phyloP scores from a whole-genome alignment of 1,284 basidiomycete species.

The Inonotus obliquus region DNA sequence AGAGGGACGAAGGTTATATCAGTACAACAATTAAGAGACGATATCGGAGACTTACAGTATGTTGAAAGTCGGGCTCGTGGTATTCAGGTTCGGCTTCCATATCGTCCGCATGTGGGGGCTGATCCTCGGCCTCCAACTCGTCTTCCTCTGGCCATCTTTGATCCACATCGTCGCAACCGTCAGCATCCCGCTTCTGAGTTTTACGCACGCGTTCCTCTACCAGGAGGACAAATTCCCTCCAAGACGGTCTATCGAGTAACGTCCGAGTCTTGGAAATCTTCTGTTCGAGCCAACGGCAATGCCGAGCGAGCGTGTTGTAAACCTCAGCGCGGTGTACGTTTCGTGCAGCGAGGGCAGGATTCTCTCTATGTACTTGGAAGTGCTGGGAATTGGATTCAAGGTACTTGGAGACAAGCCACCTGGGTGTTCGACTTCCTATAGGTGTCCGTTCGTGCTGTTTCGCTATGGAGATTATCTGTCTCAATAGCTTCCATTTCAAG shows the following conservation, averaged over 20 bases:
- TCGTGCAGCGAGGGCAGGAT: neutral
- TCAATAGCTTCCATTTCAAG: constrained; percentile 4
- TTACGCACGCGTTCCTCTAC: neutral
- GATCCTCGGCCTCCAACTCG: neutral
- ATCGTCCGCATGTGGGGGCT: neutral
- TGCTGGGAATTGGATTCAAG: neutral
- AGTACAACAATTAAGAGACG: neutral
- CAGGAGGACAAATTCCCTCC: neutral
- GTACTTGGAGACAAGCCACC: constrained; percentile 11
- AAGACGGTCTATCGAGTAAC: neutral
- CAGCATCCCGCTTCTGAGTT: neutral
- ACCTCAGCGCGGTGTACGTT: constrained; percentile 13
- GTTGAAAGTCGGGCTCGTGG: neutral
- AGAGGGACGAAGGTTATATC: neutral
- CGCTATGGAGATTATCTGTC: neutral
- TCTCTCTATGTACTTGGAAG: neutral
- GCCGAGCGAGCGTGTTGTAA: constrained; percentile 5
- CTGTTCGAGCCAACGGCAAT: constrained; percentile 1
- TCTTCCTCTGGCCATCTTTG: constrained; percentile 2
- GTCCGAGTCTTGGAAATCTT: neutral
- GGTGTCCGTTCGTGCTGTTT: neutral
- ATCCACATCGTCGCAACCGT: constrained; percentile 5
- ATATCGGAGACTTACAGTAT: constrained; percentile 1
- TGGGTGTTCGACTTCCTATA: constrained; percentile 5
- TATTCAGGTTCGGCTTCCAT: neutral